Evolutionary conservation across 192 early-diverging fungal species (phyloP).

Genomic region (Coemansia sp.): DNA sequence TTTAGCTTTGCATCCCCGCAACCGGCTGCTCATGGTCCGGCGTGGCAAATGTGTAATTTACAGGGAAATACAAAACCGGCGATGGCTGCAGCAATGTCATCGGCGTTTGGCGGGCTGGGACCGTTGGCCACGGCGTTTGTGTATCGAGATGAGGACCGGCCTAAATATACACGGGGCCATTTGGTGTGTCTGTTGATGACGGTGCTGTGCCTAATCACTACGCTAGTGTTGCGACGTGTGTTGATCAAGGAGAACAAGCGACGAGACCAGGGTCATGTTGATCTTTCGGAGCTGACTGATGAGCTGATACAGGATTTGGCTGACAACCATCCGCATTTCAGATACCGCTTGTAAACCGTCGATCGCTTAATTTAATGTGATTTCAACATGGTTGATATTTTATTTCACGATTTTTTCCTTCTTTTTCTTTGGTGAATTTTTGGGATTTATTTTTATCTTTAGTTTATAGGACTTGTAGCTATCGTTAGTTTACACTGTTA

Average conservation of each 20-base stretch:
- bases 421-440: background rate
- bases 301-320: slow-evolving; percentile 39
- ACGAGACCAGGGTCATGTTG: slow-evolving; percentile 16
- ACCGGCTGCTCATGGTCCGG: slow-evolving; percentile 45
- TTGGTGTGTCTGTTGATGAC: slow-evolving; percentile 45
- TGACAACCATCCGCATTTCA: slow-evolving; percentile 49
- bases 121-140: slow-evolving; percentile 50
- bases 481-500: too few relatives aligned
- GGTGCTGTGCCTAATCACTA: background rate
- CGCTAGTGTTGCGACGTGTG: slow-evolving; percentile 14
- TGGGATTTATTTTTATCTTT: too few relatives aligned
- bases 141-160: slow-evolving; percentile 45
- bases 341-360: slow-evolving; percentile 32
- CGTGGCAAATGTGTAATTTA: slow-evolving; percentile 51
- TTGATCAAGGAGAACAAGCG: slow-evolving; percentile 31
- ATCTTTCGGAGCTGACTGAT: slow-evolving; percentile 18
- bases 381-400: background rate
- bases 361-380: background rate
- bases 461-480: too few relatives aligned
- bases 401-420: background rate
- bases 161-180: slow-evolving; percentile 37
- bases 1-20: slow-evolving; percentile 55
- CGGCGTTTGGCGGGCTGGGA: slow-evolving; percentile 44
- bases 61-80: slow-evolving; percentile 50
- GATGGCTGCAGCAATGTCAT: slow-evolving; percentile 41